Evolutionary conservation across 176 grass and related monocot species (phyloP), one percentile per base, ranked within the genome.

Genomic region (Pharus latifolius): DNA sequence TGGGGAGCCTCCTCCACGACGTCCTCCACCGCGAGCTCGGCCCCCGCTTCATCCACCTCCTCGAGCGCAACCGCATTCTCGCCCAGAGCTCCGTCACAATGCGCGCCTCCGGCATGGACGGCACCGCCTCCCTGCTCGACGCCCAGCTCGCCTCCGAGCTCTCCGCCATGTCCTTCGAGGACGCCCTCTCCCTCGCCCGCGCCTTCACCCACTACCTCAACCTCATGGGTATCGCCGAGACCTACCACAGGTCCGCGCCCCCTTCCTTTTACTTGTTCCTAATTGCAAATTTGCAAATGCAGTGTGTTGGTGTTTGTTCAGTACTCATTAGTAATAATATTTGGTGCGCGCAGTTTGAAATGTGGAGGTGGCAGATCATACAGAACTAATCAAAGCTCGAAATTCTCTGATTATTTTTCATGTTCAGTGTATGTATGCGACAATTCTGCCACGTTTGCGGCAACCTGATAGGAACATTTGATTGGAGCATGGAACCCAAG

Each of bases 131-230:
- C 44, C 47, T 90, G 23, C 86, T 97, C 0, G 94, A 92, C 49
- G 82, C 84, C 49, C 94, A 97, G 66, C 80, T 97, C 28, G 82
- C 80, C 58, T 67, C 56, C 18, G 94, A 92, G 49, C 80, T 97
- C 33, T 65, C 94, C 1, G 65, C 78, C 46, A 97, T 97, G 94
- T 71, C 80, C 2, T 86, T 92, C 10, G 86, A 98, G 31, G 86
- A 98, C 27, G 84, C 89, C 13, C 66, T 98, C 62, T 65, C 60
- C 32, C 57, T 98, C 38, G 86, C 94, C 10, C 83, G 94, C 41
- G 94, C 89, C n/a, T 98, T 92, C 78, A 78, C 83, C 3, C 94
- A 98, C 78, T 83, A 98, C 78, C 86, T 98, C 73, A 98, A 90
- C 60, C 89, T 98, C 63, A 82, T 88, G 84, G 58, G 86, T 30